Base-by-base conservation (phyloP, 2,329 filamentous ascomycete genomes). In the Ascochyta clinopodiicola region DNA sequence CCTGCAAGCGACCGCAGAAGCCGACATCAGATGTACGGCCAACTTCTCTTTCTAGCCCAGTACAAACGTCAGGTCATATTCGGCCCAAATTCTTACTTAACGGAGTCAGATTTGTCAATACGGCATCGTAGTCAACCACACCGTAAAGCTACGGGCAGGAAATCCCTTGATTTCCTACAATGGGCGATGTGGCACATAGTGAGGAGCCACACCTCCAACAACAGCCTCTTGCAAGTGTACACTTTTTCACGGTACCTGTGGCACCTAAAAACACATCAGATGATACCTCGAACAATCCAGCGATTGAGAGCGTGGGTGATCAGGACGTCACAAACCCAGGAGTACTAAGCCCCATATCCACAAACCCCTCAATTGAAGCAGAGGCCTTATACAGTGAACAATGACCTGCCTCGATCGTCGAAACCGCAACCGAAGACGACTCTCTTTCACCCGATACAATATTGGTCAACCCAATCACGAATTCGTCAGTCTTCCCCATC, bases 401-500 rank as follows among this genome's bases (percentile, higher is more conserved):
- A 27, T 19, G 34, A 22, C 32, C 32, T n/a, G 35, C 7, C 12
- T 32, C 22, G n/a, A 6, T 10, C 12, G 25, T n/a, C n/a, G 46
- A 25, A 27, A 38, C 37, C 2, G 38, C 43, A 1, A 13, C 13
- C 13, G 9, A 13, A 9, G 9, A n/a, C 13, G 32, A 6, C 32
- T 42, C 35, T 13, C 15, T 49, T 6, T 34, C 35, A 17, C 35
- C 17, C 2, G 15, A 29, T 15, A 37, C 35, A 4, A 40, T 17
- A 0, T 22, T 55, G 2, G 35, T 35, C 2, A 50, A 60, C 6
- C 48, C 52, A 8, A 52, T 65, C 22, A 57, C 47, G n/a, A 65
- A 57, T 17, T 53, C 55, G 1, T 48, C 49, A 31, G 59, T 34
- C 6, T 65, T 65, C 21, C 62, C 62, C 0, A 17, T 56, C 3